Conservation (phyloP, 2,329 filamentous ascomycete species). For the Pyricularia pennisetigena region DNA sequence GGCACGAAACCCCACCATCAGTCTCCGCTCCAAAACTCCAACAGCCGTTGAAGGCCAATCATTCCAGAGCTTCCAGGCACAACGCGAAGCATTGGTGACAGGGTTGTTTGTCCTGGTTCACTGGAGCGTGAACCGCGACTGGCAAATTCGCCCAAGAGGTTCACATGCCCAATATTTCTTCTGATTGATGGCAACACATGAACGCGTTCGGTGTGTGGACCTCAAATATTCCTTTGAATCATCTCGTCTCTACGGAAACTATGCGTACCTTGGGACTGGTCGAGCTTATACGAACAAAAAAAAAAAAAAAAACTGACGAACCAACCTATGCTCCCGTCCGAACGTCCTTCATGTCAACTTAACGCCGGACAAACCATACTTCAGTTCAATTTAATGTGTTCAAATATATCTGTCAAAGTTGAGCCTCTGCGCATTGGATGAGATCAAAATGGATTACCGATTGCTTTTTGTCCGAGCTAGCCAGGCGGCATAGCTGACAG, state of each 20-base stretch:
- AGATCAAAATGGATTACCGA: background rate
- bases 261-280: background rate
- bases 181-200: background rate
- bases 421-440: background rate
- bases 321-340: background rate
- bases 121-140: background rate
- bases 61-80: background rate
- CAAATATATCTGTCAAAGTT: background rate
- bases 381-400: background rate
- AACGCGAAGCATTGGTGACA: background rate
- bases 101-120: background rate
- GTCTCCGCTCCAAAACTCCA: background rate
- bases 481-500: background rate
- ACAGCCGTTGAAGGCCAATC: conserved; percentile 4
- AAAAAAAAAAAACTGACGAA: background rate
- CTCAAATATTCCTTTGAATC: background rate
- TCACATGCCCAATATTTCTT: background rate
- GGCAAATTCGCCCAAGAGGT: background rate
- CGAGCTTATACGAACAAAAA: background rate
- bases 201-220: background rate
- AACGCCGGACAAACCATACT: background rate
- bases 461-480: background rate
- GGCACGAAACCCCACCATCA: background rate
- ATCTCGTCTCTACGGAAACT: background rate
- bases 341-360: background rate